phyloP scores from a whole-genome alignment of 2,329 filamentous ascomycete genomes.

The Fusarium buxicola region DNA sequence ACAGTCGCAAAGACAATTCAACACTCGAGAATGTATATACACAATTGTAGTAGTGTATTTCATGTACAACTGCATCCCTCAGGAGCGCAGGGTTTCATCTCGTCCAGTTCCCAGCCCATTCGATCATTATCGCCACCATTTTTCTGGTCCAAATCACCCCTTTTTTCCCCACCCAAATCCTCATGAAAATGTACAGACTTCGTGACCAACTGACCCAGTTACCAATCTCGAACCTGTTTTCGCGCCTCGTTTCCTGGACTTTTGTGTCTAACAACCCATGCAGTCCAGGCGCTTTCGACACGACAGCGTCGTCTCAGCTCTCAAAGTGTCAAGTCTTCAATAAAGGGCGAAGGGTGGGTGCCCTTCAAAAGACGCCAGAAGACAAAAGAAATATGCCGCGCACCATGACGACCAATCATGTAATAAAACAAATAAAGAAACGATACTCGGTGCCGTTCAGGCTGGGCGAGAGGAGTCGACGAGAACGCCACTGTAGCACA shows the following conservation, averaged over 20 bases:
- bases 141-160: conserved; percentile 17
- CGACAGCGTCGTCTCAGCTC: conserved; percentile 1
- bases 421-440: conserved; percentile 8
- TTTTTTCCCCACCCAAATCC: conserved; percentile 15
- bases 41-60: conserved; percentile 19
- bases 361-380: conserved; percentile 16
- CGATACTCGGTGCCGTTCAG: background rate
- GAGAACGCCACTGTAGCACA: conserved; percentile 29
- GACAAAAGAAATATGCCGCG: conserved; percentile 20
- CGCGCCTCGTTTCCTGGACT: background rate
- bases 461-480: conserved; percentile 13
- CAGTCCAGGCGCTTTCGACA: background rate
- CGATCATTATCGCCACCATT: conserved; percentile 11
- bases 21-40: background rate
- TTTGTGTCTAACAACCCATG: conserved; percentile 29
- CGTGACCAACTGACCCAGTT: conserved; percentile 16
- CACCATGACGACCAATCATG: conserved; percentile 24
- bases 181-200: conserved; percentile 22
- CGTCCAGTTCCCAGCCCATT: conserved; percentile 4
- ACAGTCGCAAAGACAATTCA: background rate
- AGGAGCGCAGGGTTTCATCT: conserved; percentile 13
- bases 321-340: conserved; percentile 18
- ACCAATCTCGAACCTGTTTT: conserved; percentile 1
- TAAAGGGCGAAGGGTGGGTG: background rate
- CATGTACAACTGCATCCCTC: conserved; percentile 31